Base-by-base conservation (phyloP, 2,329 filamentous ascomycete genomes). In the Lasiodiplodia sp. region DNA sequence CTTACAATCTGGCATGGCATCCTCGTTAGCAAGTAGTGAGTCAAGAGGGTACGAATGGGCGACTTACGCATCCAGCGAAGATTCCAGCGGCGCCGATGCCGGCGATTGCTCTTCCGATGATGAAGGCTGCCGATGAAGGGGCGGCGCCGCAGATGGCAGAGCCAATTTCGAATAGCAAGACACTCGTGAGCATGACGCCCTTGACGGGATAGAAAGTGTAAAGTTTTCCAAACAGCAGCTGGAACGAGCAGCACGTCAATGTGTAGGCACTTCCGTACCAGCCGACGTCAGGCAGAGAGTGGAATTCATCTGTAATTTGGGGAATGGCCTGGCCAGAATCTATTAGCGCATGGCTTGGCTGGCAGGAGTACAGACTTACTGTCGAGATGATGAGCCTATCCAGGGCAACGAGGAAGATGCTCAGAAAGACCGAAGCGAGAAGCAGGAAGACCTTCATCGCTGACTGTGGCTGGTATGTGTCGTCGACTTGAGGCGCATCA, bases 21-120 rank as follows among this genome's bases (percentile, higher is more conserved):
- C 4, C 16, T 2, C 16, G 52, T 56, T 56, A 37, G 16, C 2
- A 18, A 10, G 7, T 37, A 28, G 25, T 21, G 52, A 11, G 28
- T 3, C n/a, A 3, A 5, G 0, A 78, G 76, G 66, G 80, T 82
- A 0, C 81, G 80, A 21, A 86, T 74, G 44, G 88, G 5, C 86
- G 4, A 81, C 52, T 87, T 70, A 88, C 76, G 3, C 79, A 78
- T 0, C 70, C 0, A 86, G 75, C 76, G 71, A 83, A 85, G 70
- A 87, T 82, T 34, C 85, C 85, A 31, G 84, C 84, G 16, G 79
- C 79, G 10, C 85, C 85, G 0, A 86, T 72, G 66, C 85, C 85
- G 37, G 84, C 79, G 53, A 87, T 76, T 0, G 83, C 84, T 66
- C 85, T 80, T 14, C 85, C 85, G 52, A 86, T 75, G 72, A 87